These are phyloP conservation scores for Mortierella sp. DNA, from an alignment of 371 early-diverging fungal species.

Conservation along the genomic window DNA sequence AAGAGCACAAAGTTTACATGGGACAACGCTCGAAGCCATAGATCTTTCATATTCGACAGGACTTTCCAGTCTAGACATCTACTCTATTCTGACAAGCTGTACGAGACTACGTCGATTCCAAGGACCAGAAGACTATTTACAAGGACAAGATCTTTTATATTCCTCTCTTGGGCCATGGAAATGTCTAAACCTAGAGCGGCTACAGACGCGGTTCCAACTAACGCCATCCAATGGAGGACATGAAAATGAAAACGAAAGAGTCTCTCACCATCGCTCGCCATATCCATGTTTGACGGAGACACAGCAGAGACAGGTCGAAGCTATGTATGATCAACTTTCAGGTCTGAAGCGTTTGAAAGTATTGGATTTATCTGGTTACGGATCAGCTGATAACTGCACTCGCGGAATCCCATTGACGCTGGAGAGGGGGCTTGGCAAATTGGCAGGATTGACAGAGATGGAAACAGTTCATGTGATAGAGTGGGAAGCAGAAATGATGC, in stretches of 20 bases:
- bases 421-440: constrained; percentile 6
- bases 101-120: background rate
- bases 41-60: background rate
- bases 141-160: background rate
- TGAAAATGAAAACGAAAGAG: too few species aligned
- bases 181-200: background rate
- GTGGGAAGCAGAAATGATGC: constrained; percentile 15
- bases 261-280: background rate
- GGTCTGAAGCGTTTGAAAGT: constrained; percentile 6
- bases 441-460: constrained; percentile 8
- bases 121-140: background rate
- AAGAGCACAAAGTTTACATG: background rate
- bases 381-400: constrained; percentile 6
- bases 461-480: constrained; percentile 17
- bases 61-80: background rate
- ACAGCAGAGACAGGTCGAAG: background rate
- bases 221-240: background rate
- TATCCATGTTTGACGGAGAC: background rate
- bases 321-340: constrained; percentile 13
- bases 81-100: background rate
- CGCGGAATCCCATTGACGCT: constrained; percentile 20
- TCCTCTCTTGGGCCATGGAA: background rate
- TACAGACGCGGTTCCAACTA: background rate
- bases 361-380: constrained; percentile 13
- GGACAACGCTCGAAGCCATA: background rate